phyloP scores from a whole-genome alignment of 495 filamentous ascomycete genomes.

The Tuber borchii region DNA sequence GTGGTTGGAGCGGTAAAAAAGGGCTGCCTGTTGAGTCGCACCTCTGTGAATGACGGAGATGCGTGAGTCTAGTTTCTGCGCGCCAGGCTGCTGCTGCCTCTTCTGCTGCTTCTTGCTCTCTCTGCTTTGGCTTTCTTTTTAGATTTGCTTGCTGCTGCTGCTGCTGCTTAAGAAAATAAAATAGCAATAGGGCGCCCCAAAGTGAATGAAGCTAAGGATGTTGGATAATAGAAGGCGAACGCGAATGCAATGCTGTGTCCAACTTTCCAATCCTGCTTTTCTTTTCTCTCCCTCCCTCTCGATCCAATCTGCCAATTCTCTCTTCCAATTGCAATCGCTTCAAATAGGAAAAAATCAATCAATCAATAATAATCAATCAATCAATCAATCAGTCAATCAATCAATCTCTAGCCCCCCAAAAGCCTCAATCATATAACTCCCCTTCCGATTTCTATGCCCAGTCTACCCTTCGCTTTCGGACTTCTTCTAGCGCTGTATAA shows the following conservation, averaged over 20 bases:
- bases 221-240: neutral
- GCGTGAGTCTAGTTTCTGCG: neutral
- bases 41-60: neutral
- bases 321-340: neutral
- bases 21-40: neutral
- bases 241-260: constrained; percentile 1
- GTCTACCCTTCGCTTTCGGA: neutral
- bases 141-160: neutral
- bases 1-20: constrained; percentile 1
- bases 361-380: too few species aligned
- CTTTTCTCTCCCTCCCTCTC: neutral
- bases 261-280: neutral
- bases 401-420: constrained; percentile 3
- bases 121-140: neutral
- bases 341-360: neutral
- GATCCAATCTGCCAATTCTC: constrained; percentile 3
- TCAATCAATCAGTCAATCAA: neutral
- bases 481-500: neutral
- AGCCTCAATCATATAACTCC: neutral
- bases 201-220: neutral
- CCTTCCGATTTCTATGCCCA: constrained; percentile 1
- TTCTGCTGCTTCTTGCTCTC: neutral
- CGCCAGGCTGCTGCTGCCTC: neutral
- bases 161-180: neutral
- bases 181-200: neutral